Base-by-base conservation (phyloP, 169 alveolate species). In the Plasmodium vinckei region DNA sequence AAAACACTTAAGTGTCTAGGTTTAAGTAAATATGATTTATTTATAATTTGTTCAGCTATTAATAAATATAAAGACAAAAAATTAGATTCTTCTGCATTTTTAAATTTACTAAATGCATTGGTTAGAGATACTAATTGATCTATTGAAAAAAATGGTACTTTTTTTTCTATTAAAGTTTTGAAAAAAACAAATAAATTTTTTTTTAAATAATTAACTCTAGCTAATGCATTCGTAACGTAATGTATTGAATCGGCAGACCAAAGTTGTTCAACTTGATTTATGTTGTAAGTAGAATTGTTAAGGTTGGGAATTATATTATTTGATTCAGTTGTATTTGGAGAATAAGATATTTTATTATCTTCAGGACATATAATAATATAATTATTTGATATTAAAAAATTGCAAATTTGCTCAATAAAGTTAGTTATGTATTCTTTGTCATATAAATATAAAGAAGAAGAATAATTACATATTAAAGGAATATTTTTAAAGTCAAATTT, bases 1-100 rank as follows among this genome's bases (percentile, higher is more conserved):
- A 79, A 56, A 5, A 79, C 89, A 51, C 89, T 65, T 25, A 79
- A 51, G 68, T 79, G 89, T 79, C 89, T 79, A 33, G 89, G 65
- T 54, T 65, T 79, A 12, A 79, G 33, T 60, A 39, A 2, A 79
- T 79, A 79, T 1, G 89, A 79, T 61, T 79, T 79, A 12, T 79
- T 79, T 65, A 79, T 79, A 25, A 79, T 54, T 65, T 79, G 19
- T 9, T 79, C 82, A 23, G 89, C 84, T 64, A 79, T 51, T 59
- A 68, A 47, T 54, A 79, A 12, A 51, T 33, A 79, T 79, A 79
- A 67, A 5, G 89, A 65, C 17, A 79, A 54, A 25, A 65, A 79
- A 51, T 79, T 79, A 5, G 73, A 21, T 60, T 79, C 72, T 79
- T 79, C 89, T 33, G 89, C 89, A 79, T 61, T 79, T 79, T 79